Evolutionary conservation across 2,329 filamentous ascomycete species (phyloP).

Genomic region (Trichoderma lentiforme): DNA sequence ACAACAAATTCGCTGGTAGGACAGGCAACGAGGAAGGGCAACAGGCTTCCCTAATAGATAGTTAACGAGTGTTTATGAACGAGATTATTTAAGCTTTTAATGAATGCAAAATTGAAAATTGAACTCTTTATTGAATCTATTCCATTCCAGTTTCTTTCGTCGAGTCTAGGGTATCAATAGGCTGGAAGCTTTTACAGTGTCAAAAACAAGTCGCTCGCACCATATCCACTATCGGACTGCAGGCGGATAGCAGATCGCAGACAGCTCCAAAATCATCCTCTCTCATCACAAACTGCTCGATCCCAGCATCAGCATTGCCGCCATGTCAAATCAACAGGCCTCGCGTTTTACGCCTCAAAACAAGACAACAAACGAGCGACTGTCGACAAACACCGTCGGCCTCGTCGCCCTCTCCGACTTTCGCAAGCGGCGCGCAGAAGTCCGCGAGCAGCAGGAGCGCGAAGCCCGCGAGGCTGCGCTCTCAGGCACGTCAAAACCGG

Average conservation of each 20-base stretch:
- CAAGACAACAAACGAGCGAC: slow-evolving; percentile 72
- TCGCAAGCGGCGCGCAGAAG: slow-evolving; percentile 90
- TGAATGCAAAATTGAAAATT: not conserved
- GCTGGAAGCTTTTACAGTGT: not conserved
- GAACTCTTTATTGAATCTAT: not conserved
- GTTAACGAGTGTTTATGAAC: not conserved
- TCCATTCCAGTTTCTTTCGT: not conserved
- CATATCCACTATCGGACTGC: not conserved
- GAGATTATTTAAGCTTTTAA: too few relatives aligned
- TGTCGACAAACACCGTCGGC: slow-evolving; percentile 85
- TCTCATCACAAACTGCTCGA: slow-evolving; percentile 27
- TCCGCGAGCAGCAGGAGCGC: slow-evolving; percentile 85
- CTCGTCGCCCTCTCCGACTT: slow-evolving; percentile 91
- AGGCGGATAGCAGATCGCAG: not conserved
- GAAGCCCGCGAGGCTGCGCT: slow-evolving; percentile 65
- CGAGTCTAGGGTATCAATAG: not conserved
- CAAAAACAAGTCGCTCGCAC: not conserved
- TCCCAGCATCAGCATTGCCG: not conserved
- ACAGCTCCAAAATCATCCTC: not conserved
- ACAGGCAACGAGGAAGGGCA: slow-evolving; percentile 60
- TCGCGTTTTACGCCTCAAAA: slow-evolving; percentile 73
- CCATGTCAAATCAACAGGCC: slow-evolving; percentile 25
- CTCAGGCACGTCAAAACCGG: slow-evolving; percentile 44
- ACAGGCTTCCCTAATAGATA: slow-evolving; percentile 40
- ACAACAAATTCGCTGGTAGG: slow-evolving; percentile 59